phyloP scores from a whole-genome alignment of 306 rosid species.

The Trifolium fragiferum region DNA sequence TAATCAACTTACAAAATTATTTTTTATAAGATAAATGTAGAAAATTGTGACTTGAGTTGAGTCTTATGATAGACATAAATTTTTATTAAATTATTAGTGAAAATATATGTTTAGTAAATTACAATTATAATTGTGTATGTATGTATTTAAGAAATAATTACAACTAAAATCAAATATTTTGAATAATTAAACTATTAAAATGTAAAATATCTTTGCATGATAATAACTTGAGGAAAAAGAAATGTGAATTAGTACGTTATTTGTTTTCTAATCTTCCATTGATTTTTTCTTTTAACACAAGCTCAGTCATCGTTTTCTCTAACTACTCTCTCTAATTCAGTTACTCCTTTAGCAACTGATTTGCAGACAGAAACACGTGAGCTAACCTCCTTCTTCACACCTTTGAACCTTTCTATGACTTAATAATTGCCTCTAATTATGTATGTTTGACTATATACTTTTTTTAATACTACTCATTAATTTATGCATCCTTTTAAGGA shows the following conservation, averaged over 20 bases:
- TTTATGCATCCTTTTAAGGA: slow-evolving; percentile 20
- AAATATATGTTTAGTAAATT: too few relatives aligned
- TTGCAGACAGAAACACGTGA: slow-evolving; percentile 82
- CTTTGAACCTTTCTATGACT: slow-evolving; percentile 49
- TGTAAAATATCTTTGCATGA: too few relatives aligned
- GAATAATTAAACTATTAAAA: too few relatives aligned
- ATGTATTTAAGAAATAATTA: too few relatives aligned
- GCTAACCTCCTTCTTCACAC: slow-evolving; percentile 68
- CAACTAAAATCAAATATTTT: too few relatives aligned
- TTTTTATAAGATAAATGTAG: too few relatives aligned
- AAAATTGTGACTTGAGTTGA: not conserved
- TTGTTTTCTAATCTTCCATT: slow-evolving; percentile 3
- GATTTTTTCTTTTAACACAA: slow-evolving; percentile 29
- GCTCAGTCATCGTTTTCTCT: slow-evolving; percentile 14
- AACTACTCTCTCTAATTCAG: slow-evolving; percentile 29
- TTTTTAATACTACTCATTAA: slow-evolving; percentile 20
- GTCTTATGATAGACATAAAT: too few relatives aligned
- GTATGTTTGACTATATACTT: slow-evolving; percentile 24
- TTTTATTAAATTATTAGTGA: too few relatives aligned
- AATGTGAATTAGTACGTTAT: not conserved
- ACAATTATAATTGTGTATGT: too few relatives aligned
- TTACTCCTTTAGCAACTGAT: slow-evolving; percentile 59
- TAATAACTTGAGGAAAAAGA: not conserved
- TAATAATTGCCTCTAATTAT: slow-evolving; percentile 51
- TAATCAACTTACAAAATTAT: slow-evolving; percentile 10